Evolutionary conservation across 768 basidiomycete species (phyloP).

Genomic region (Auricularia cornea): DNA sequence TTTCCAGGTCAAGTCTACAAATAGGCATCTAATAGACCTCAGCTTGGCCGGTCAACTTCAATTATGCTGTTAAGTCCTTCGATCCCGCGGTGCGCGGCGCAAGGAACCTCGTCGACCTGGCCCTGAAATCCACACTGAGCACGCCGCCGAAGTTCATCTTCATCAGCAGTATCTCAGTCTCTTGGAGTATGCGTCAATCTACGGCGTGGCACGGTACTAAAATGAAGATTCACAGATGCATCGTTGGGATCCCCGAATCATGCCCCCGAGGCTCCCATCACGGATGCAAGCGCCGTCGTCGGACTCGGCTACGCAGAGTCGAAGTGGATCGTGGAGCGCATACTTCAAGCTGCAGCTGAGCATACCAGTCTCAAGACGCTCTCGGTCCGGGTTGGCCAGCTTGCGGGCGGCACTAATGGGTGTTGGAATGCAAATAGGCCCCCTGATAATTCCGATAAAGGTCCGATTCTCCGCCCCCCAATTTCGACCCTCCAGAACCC

Average conservation of each 20-base stretch:
- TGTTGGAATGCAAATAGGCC: slow-evolving; percentile 35
- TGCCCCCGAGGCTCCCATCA: background rate
- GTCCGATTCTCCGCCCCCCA: no score
- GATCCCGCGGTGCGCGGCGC: slow-evolving; percentile 33
- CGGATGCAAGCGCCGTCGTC: background rate
- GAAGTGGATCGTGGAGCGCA: slow-evolving; percentile 32
- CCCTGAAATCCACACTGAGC: slow-evolving; percentile 20
- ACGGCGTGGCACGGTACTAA: no score
- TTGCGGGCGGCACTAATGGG: slow-evolving; percentile 29
- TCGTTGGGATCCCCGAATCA: no score
- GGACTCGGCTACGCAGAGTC: slow-evolving; percentile 36
- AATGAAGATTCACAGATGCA: background rate
- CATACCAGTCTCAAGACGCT: slow-evolving; percentile 22
- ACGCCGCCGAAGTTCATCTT: slow-evolving; percentile 29
- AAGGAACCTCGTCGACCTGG: slow-evolving; percentile 32
- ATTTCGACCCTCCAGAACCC: no score
- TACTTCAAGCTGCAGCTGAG: slow-evolving; percentile 26
- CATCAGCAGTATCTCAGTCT: slow-evolving; percentile 33
- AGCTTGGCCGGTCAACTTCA: slow-evolving; percentile 38
- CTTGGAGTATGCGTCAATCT: slow-evolving; percentile 18
- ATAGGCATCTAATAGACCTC: background rate
- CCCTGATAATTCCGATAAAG: no score
- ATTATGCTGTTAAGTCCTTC: slow-evolving; percentile 32
- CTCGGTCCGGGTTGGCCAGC: no score
- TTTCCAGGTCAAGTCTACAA: no score